These are phyloP conservation scores for Coemansia sp. DNA, from an alignment of 192 early-diverging fungal genomes.

Conservation along the genomic window DNA sequence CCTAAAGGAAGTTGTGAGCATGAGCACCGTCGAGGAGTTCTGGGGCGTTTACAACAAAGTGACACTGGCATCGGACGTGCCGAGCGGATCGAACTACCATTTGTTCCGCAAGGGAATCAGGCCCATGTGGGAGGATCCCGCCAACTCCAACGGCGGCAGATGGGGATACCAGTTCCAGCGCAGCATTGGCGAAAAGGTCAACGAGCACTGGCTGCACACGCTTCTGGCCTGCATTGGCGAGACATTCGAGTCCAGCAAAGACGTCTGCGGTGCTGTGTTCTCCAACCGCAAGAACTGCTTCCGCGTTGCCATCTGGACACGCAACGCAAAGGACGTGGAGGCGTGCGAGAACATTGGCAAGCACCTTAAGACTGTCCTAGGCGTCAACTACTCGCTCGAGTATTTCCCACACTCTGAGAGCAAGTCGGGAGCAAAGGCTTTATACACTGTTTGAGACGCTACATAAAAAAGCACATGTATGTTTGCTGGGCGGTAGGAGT, in stretches of 20 bases:
- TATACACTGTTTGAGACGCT: slow-evolving; percentile 29
- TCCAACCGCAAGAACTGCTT: slow-evolving; percentile 81
- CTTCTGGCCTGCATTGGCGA: slow-evolving; percentile 89
- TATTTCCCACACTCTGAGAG: slow-evolving; percentile 60
- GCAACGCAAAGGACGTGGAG: slow-evolving; percentile 41
- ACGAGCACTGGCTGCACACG: slow-evolving; percentile 83
- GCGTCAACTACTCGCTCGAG: slow-evolving; percentile 53
- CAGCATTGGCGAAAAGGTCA: slow-evolving; percentile 72
- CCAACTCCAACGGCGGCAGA: slow-evolving; percentile 88
- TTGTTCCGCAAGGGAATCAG: slow-evolving; percentile 89
- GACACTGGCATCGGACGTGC: slow-evolving; percentile 68
- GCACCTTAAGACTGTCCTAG: slow-evolving; percentile 59
- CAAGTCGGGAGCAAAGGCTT: slow-evolving; percentile 24
- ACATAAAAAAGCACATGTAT: too few species aligned
- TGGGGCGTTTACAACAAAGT: slow-evolving; percentile 96
- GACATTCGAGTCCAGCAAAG: slow-evolving; percentile 71
- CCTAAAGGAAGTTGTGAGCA: slow-evolving; percentile 87
- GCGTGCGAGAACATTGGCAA: slow-evolving; percentile 53
- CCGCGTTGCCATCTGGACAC: slow-evolving; percentile 86
- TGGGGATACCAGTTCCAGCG: slow-evolving; percentile 78
- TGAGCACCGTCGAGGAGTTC: slow-evolving; percentile 94
- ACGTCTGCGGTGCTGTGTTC: slow-evolving; percentile 87
- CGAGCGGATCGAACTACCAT: slow-evolving; percentile 86
- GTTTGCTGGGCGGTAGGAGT: too few species aligned
- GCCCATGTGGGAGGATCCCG: slow-evolving; percentile 94